Evolutionary conservation across 148 eudicot genomes (phyloP).

Genomic region (Nepenthes mirabilis): DNA sequence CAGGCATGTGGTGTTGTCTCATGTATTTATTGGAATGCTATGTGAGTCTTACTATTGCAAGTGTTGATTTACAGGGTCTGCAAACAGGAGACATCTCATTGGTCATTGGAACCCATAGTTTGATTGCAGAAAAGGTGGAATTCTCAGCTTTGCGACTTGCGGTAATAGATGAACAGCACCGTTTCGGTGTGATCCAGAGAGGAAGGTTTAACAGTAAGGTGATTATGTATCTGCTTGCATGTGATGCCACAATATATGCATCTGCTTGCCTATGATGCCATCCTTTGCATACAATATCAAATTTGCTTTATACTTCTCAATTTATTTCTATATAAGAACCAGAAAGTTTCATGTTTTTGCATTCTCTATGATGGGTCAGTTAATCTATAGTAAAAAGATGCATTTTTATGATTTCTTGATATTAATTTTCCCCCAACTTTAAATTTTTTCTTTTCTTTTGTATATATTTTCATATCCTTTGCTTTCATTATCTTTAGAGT

Average conservation of each 20-base stretch:
- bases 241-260: neutral
- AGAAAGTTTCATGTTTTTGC: too few relatives aligned
- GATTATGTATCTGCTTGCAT: conserved; percentile 2
- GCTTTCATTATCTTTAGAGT: too few relatives aligned
- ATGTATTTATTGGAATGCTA: neutral
- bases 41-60: conserved; percentile 9
- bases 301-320: too few relatives aligned
- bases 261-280: neutral
- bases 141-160: conserved; percentile 82
- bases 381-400: too few relatives aligned
- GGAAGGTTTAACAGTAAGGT: conserved; percentile 95
- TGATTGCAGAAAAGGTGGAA: conserved; percentile 73
- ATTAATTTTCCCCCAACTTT: too few relatives aligned
- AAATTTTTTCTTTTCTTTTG: too few relatives aligned
- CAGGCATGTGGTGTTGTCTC: conserved; percentile 30
- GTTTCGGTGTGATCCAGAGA: conserved; percentile 97
- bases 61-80: conserved; percentile 50
- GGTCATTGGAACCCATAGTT: conserved; percentile 89
- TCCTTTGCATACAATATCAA: neutral
- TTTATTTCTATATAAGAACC: too few relatives aligned
- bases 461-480: too few relatives aligned
- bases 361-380: too few relatives aligned
- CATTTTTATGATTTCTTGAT: too few relatives aligned
- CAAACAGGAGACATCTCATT: conserved; percentile 66
- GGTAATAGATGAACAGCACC: conserved; percentile 90